These are phyloP conservation scores for Phymatotrichopsis omnivora DNA, from an alignment of 2,329 filamentous ascomycete species.

Conservation along the genomic window DNA sequence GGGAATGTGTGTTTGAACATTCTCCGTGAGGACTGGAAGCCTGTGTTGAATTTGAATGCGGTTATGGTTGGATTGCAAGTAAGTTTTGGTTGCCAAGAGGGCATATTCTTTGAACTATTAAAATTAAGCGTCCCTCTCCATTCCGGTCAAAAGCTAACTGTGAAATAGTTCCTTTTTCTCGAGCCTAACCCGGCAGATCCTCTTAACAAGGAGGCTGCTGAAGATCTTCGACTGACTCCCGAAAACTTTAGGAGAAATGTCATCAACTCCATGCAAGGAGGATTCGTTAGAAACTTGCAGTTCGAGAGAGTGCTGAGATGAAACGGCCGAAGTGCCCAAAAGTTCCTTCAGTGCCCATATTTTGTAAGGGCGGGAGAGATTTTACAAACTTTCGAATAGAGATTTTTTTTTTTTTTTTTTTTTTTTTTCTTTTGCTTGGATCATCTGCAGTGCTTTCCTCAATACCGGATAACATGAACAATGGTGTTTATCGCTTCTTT, in stretches of 20 bases:
- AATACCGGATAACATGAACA: no score
- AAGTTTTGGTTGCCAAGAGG: constrained; percentile 30
- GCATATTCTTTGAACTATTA: neutral
- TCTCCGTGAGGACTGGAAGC: constrained; percentile 96
- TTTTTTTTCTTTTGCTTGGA: neutral
- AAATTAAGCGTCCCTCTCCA: neutral
- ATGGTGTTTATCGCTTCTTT: constrained; percentile 5
- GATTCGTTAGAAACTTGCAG: constrained; percentile 56
- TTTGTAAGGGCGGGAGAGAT: neutral
- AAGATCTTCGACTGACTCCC: constrained; percentile 74
- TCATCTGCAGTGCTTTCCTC: no score
- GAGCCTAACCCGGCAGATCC: constrained; percentile 95
- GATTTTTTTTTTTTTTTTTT: neutral
- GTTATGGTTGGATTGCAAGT: constrained; percentile 91
- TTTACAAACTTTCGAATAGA: no score
- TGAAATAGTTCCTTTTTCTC: constrained; percentile 75
- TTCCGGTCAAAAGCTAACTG: constrained; percentile 7
- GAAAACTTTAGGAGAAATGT: constrained; percentile 92
- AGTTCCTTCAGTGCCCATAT: neutral
- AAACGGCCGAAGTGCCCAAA: neutral
- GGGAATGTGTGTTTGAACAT: constrained; percentile 98
- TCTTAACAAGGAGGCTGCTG: constrained; percentile 95
- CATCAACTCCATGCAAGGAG: constrained; percentile 69
- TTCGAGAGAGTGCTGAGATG: constrained; percentile 73
- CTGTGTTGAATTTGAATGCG: constrained; percentile 89